Evolutionary conservation across 1,284 basidiomycete genomes (phyloP), one percentile per base, ranked within the genome.

Genomic region (Papiliotrema nemorosa): DNA sequence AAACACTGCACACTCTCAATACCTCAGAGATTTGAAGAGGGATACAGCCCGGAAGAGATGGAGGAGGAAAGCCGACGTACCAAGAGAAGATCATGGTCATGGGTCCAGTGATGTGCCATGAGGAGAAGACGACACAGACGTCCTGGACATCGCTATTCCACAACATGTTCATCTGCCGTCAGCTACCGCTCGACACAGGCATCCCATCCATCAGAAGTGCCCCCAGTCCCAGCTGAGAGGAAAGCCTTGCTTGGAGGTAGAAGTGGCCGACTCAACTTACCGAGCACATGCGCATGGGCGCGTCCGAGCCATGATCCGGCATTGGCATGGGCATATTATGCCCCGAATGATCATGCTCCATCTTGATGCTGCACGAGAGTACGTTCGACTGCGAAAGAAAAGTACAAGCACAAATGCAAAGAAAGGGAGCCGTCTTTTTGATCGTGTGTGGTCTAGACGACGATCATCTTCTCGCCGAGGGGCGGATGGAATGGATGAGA

Each of bases 131-230:
- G 35, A 73, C 69, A 41, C 71, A 73, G n/a, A 62, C 62, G 49
- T 71, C 62, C 25, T 54, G 57, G 37, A 74, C 60, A 37, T 74
- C 67, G 39, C 60, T 62, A 52, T 75, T 75, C 73, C 72, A 75
- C 16, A 75, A 63, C 73, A 75, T 75, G 63, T 74, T 72, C 73
- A 74, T 73, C 73, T 75, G 53, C 3, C 1, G 10, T 25, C 29
- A 45, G 43, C 27, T 4, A 5, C 21, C n/a, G n/a, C n/a, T n/a
- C n/a, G n/a, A n/a, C n/a, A n/a, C n/a, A n/a, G n/a, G n/a, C n/a
- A n/a, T n/a, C n/a, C n/a, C n/a, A n/a, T n/a, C n/a, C n/a, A n/a
- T n/a, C n/a, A n/a, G n/a, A n/a, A n/a, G n/a, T n/a, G n/a, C n/a
- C n/a, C n/a, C n/a, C n/a, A n/a, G n/a, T n/a, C n/a, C n/a, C n/a